Evolutionary conservation across 2,329 filamentous ascomycete species (phyloP), one percentile per base, ranked within the genome.

Genomic region (Colletotrichum limetticola): DNA sequence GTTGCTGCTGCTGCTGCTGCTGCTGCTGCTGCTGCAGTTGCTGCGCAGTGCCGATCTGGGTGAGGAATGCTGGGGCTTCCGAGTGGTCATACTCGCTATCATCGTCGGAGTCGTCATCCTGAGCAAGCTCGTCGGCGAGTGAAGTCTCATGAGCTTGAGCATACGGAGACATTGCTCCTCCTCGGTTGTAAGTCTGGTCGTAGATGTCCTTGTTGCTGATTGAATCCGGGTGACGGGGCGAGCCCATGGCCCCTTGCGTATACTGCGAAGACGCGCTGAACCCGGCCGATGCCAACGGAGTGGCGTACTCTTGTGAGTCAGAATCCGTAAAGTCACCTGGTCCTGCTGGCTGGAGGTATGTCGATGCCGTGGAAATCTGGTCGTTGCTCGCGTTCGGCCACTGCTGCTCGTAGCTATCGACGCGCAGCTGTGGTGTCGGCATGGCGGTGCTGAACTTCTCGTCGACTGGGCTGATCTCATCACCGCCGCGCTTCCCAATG

Each of bases 41-140:
- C 30, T 72, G 71, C 37, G 62, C n/a, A 5, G 46, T 16, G 46
- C 49, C 52, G 46, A 65, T 56, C 12, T 70, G 70, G 22, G 70
- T 66, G 2, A 72, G 49, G 66, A 72, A 70, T 5, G 70, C 53
- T 1, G 70, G 66, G 3, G 55, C 59, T 19, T 32, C 22, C 1
- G 66, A 42, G 19, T 53, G 61, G 8, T 57, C 49, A 12, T 66
- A 74, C 22, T 75, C 72, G 28, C 60, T 24, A 16, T 46, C 74
- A 14, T 69, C 69, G 14, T 72, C 61, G 4, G 76, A 78, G 42
- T 80, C 77, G 6, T 75, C 70, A 26, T 73, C 71, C 28, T 59
- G 62, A 12, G 53, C 49, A 14, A 57, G 66, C n/a, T 65, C 62
- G 9, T 65, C 60, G 16, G 62, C 62, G 12, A 65, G 52, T 4